These are phyloP conservation scores for Fragilaria radians DNA, from an alignment of 108 stramenopile genomes.

Conservation along the genomic window DNA sequence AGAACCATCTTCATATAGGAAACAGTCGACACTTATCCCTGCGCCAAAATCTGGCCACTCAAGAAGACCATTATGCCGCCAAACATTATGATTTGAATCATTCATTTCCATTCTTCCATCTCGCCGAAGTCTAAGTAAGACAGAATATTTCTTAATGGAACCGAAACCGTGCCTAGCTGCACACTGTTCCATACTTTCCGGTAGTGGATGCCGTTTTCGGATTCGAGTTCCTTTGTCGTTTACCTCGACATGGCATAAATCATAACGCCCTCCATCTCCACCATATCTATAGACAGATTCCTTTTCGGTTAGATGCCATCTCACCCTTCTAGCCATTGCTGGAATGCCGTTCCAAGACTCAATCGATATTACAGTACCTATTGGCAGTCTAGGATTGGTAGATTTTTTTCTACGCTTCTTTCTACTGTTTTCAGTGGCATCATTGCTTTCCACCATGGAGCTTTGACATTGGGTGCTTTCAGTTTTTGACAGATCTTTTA, in stretches of 20 bases:
- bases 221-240: slow-evolving; percentile 71
- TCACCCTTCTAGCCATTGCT: slow-evolving; percentile 60
- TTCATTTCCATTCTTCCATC: neutral
- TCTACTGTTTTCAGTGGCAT: slow-evolving; percentile 3
- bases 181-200: slow-evolving; percentile 75
- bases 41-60: slow-evolving; percentile 87
- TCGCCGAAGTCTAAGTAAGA: slow-evolving; percentile 48
- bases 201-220: slow-evolving; percentile 55
- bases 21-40: slow-evolving; percentile 51
- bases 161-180: slow-evolving; percentile 84
- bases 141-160: slow-evolving; percentile 31
- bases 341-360: slow-evolving; percentile 73
- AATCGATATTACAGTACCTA: slow-evolving; percentile 74
- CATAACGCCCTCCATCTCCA: slow-evolving; percentile 84
- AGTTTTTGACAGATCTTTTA: neutral
- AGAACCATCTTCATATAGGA: slow-evolving; percentile 49
- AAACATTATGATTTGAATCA: slow-evolving; percentile 10
- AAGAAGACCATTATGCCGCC: slow-evolving; percentile 48
- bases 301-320: slow-evolving; percentile 74
- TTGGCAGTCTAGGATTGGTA: slow-evolving; percentile 58
- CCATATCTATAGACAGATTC: slow-evolving; percentile 83
- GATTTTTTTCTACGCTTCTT: slow-evolving; percentile 52
- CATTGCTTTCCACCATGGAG: slow-evolving; percentile 2
- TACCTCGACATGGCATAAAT: slow-evolving; percentile 73
- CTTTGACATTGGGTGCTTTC: slow-evolving; percentile 1